Evolutionary conservation across 805 yeast genomes (phyloP).

Genomic region (Starmera dryadoides): DNA sequence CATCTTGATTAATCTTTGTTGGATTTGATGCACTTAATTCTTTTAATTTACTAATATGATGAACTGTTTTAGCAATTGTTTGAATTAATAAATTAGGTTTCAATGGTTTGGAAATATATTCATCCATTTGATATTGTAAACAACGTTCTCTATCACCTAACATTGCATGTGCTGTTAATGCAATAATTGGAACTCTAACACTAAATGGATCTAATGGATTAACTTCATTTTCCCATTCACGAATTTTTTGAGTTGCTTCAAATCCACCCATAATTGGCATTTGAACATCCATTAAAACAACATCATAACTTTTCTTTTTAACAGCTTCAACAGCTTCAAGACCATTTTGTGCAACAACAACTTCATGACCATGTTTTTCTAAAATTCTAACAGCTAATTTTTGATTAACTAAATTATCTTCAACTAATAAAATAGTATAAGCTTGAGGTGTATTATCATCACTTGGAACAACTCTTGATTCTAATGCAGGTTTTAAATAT

Average conservation of each 20-base stretch:
- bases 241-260: slow-evolving; percentile 79
- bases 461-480: slow-evolving; percentile 72
- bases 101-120: slow-evolving; percentile 79
- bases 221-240: slow-evolving; percentile 81
- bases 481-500: slow-evolving; percentile 78
- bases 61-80: slow-evolving; percentile 74
- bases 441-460: slow-evolving; percentile 73
- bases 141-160: slow-evolving; percentile 86
- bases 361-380: slow-evolving; percentile 80
- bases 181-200: slow-evolving; percentile 80
- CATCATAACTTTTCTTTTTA: slow-evolving; percentile 61
- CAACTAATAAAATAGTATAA: slow-evolving; percentile 73
- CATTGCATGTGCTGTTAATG: slow-evolving; percentile 92
- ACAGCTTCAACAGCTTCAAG: slow-evolving; percentile 75
- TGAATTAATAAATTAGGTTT: slow-evolving; percentile 74
- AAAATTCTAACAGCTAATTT: slow-evolving; percentile 79
- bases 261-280: slow-evolving; percentile 96
- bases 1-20: not conserved
- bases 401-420: slow-evolving; percentile 83
- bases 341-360: slow-evolving; percentile 83
- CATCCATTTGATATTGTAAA: slow-evolving; percentile 87
- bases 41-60: slow-evolving; percentile 51
- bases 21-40: slow-evolving; percentile 31
- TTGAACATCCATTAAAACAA: slow-evolving; percentile 86
- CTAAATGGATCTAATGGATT: slow-evolving; percentile 64